These are phyloP conservation scores for Lentinus brumalis DNA, from an alignment of 768 basidiomycete species.

Conservation along the genomic window DNA sequence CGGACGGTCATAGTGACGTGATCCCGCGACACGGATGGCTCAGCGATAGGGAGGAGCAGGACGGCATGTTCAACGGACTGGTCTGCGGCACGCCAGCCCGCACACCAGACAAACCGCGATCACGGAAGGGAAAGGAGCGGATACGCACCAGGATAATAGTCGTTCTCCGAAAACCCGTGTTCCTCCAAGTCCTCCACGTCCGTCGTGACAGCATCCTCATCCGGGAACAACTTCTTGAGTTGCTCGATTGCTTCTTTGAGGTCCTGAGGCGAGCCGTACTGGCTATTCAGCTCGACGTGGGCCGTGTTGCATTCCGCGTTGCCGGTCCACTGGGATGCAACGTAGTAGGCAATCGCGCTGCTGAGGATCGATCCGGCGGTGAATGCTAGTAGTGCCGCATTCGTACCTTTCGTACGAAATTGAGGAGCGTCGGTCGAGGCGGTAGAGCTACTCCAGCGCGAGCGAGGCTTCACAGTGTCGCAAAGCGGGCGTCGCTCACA, in stretches of 20 bases:
- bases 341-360: conserved; percentile 12
- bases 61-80: too few relatives aligned
- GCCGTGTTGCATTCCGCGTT: background rate
- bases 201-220: conserved; percentile 45
- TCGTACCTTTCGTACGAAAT: background rate
- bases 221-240: conserved; percentile 42
- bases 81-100: too few relatives aligned
- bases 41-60: too few relatives aligned
- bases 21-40: too few relatives aligned
- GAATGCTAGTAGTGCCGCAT: background rate
- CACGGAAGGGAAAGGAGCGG: too few relatives aligned
- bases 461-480: background rate
- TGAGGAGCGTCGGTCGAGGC: background rate
- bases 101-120: too few relatives aligned
- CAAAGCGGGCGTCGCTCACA: background rate
- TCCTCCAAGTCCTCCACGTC: conserved; percentile 50
- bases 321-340: background rate
- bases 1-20: too few relatives aligned
- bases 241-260: conserved; percentile 55
- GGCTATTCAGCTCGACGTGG: conserved; percentile 13
- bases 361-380: conserved; percentile 6
- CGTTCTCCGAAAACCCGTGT: conserved; percentile 58
- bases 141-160: conserved; percentile 50
- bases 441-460: background rate
- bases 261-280: conserved; percentile 56